Evolutionary conservation across 2,329 filamentous ascomycete genomes (phyloP).

Genomic region (Penicillium digitatum): DNA sequence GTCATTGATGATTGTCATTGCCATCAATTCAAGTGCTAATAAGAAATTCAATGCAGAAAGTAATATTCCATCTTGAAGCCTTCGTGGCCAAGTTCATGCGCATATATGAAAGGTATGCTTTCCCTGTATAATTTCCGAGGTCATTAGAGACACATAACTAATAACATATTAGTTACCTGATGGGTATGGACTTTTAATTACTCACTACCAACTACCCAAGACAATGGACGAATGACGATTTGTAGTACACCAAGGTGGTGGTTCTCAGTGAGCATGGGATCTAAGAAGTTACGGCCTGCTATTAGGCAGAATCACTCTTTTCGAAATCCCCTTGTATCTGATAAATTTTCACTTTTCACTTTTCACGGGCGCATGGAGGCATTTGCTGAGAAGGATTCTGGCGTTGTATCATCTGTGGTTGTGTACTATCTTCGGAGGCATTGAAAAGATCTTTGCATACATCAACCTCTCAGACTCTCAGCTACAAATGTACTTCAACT

Average conservation of each 20-base stretch:
- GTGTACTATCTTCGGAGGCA: not conserved
- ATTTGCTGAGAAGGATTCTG: constrained; percentile 7
- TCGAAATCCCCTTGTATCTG: not conserved
- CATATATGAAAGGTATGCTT: constrained; percentile 75
- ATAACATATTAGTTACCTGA: constrained; percentile 47
- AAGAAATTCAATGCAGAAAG: constrained; percentile 54
- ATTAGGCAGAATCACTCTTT: not conserved
- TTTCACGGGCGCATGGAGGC: constrained; percentile 11
- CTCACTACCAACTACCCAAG: constrained; percentile 2
- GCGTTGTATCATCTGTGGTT: constrained; percentile 8
- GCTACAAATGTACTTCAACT: not conserved
- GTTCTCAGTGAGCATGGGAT: constrained; percentile 1
- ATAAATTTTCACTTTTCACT: not conserved
- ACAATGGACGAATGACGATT: constrained; percentile 30
- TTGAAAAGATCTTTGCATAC: not conserved
- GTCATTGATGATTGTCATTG: constrained; percentile 16
- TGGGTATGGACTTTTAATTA: constrained; percentile 71
- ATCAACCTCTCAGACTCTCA: not conserved
- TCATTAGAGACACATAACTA: constrained; percentile 27
- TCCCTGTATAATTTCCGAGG: not conserved
- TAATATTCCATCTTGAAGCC: constrained; percentile 96
- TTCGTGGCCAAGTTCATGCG: constrained; percentile 99
- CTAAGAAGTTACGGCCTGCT: not conserved
- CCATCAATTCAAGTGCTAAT: constrained; percentile 2
- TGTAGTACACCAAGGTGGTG: constrained; percentile 24